Percentiles rank a stretch among this genome's conserved stretches.
phyloP scores from a whole-genome alignment of 1,284 basidiomycete species.

The Tremellales sp. region DNA sequence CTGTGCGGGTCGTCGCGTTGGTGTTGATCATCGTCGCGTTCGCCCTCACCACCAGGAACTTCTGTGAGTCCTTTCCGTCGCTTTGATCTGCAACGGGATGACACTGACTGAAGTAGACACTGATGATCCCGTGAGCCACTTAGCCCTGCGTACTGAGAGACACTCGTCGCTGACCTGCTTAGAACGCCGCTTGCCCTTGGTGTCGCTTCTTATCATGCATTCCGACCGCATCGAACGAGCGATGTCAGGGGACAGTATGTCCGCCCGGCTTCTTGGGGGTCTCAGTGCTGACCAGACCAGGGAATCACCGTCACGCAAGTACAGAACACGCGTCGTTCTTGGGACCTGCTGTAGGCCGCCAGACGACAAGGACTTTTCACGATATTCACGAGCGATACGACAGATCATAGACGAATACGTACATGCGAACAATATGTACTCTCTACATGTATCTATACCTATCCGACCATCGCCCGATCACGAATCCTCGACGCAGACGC shows the following conservation, averaged over 20 bases:
- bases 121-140: slow-evolving; percentile 30
- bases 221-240: slow-evolving; percentile 69
- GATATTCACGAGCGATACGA: neutral
- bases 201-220: slow-evolving; percentile 87
- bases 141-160: neutral
- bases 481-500: neutral
- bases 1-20: slow-evolving; percentile 66
- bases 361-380: neutral
- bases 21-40: slow-evolving; percentile 73
- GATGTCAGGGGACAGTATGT: slow-evolving; percentile 62
- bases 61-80: slow-evolving; percentile 52
- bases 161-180: neutral
- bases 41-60: slow-evolving; percentile 77
- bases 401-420: neutral
- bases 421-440: too few relatives aligned
- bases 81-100: neutral
- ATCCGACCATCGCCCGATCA: neutral
- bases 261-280: too few relatives aligned
- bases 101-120: neutral
- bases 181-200: slow-evolving; percentile 69
- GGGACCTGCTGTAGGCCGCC: neutral
- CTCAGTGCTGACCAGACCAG: neutral
- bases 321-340: neutral
- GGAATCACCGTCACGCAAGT: neutral
- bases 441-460: too few relatives aligned